Percentiles rank a stretch among this genome's conserved stretches.
Evolutionary conservation across 2,329 filamentous ascomycete species (phyloP).

Genomic region (Penicillium oxalicum): DNA sequence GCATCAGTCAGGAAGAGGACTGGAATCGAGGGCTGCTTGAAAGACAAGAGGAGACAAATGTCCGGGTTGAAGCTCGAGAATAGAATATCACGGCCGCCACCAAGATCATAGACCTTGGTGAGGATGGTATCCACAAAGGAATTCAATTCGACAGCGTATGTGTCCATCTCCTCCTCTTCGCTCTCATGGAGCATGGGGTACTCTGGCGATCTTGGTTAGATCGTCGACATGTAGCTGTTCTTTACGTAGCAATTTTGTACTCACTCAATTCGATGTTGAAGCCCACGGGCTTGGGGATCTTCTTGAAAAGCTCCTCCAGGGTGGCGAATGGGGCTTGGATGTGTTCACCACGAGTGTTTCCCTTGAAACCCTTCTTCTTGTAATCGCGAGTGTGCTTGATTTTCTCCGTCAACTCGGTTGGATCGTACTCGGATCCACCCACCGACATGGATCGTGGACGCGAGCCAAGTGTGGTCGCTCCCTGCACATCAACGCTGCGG

Average conservation of each 20-base stretch:
- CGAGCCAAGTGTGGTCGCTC: slow-evolving; percentile 12
- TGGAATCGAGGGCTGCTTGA: slow-evolving; percentile 95
- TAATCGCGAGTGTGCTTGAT: slow-evolving; percentile 98
- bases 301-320: slow-evolving; percentile 83
- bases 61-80: slow-evolving; percentile 98
- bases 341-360: slow-evolving; percentile 85
- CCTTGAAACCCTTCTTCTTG: slow-evolving; percentile 92
- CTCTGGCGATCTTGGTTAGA: slow-evolving; percentile 44
- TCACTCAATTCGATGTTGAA: slow-evolving; percentile 96
- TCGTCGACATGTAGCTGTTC: slow-evolving; percentile 22
- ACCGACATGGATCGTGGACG: slow-evolving; percentile 55
- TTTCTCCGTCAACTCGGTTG: slow-evolving; percentile 58
- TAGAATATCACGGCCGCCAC: slow-evolving; percentile 79
- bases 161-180: slow-evolving; percentile 94
- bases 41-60: slow-evolving; percentile 85
- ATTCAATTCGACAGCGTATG: slow-evolving; percentile 91
- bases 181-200: slow-evolving; percentile 97
- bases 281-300: slow-evolving; percentile 73
- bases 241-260: slow-evolving; percentile 22
- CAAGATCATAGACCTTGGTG: slow-evolving; percentile 80
- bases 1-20: slow-evolving; percentile 92
- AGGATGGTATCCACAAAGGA: slow-evolving; percentile 93
- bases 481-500: slow-evolving; percentile 16
- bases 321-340: slow-evolving; percentile 96
- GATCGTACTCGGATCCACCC: slow-evolving; percentile 45